phyloP scores from a whole-genome alignment of 2,329 filamentous ascomycete species.

The Venturia pyrina region DNA sequence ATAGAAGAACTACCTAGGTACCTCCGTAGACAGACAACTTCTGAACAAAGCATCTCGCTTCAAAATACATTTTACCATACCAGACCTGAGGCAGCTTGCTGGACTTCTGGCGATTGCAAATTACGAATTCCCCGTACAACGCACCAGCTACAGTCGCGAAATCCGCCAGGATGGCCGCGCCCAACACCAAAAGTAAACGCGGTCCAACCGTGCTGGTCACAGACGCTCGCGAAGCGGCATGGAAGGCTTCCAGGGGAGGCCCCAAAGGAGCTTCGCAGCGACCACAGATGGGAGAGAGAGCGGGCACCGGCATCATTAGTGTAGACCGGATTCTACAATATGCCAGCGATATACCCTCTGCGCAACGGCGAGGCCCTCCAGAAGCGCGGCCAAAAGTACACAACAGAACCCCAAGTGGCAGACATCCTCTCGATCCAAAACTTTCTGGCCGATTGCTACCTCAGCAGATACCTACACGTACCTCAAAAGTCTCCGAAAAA shows the following conservation, averaged over 20 bases:
- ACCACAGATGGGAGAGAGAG: constrained; percentile 24
- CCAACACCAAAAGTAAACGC: constrained; percentile 24
- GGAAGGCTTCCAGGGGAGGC: constrained; percentile 21
- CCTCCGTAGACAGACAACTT: no score
- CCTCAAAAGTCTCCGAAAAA: constrained; percentile 92
- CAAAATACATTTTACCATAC: no score
- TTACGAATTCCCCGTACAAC: no score
- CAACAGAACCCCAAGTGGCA: constrained; percentile 38
- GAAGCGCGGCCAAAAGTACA: constrained; percentile 35
- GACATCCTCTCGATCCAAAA: constrained; percentile 44
- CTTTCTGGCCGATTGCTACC: constrained; percentile 47
- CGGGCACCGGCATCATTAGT: constrained; percentile 60
- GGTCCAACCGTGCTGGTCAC: constrained; percentile 50
- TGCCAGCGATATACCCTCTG: constrained; percentile 88
- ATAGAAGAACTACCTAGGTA: no score
- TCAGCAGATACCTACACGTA: constrained; percentile 66
- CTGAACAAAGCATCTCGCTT: no score
- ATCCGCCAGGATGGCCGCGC: constrained; percentile 8
- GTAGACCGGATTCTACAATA: constrained; percentile 95
- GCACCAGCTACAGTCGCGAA: background rate
- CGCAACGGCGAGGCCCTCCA: constrained; percentile 70
- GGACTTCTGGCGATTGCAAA: no score
- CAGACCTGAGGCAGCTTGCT: no score
- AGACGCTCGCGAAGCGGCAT: constrained; percentile 41
- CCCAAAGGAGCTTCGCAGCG: constrained; percentile 23